phyloP scores from a whole-genome alignment of 2,329 filamentous ascomycete genomes.

The Aspergillus felis region DNA sequence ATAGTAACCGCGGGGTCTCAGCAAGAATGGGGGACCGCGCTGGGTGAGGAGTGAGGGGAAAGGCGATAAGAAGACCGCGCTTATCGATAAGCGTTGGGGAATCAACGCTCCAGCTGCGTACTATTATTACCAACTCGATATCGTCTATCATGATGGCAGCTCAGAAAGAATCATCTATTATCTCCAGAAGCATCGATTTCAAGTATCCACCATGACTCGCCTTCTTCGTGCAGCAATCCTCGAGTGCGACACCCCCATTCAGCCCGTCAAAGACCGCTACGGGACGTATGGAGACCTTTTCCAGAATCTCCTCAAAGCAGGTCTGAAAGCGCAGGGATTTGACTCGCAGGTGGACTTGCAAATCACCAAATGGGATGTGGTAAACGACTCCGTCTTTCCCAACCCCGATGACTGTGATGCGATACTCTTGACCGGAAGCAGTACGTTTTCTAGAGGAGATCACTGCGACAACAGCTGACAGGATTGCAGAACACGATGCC shows the following conservation, averaged over 20 bases:
- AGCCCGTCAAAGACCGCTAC: constrained; percentile 16
- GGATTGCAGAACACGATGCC: constrained; percentile 33
- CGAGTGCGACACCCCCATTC: constrained; percentile 29
- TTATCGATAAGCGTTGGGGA: constrained; percentile 10
- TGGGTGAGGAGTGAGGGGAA: background rate
- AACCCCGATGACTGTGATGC: constrained; percentile 21
- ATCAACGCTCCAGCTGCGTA: background rate
- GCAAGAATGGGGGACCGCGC: constrained; percentile 7
- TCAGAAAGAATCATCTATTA: background rate
- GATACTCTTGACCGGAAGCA: constrained; percentile 28
- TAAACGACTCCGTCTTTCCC: constrained; percentile 19
- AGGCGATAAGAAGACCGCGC: constrained; percentile 5
- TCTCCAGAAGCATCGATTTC: background rate
- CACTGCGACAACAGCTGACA: background rate
- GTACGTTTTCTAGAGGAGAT: constrained; percentile 14
- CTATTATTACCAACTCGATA: background rate
- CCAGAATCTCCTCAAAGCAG: constrained; percentile 17
- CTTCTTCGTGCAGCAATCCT: constrained; percentile 23
- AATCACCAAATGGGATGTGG: constrained; percentile 24
- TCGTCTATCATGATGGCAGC: background rate
- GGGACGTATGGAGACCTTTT: constrained; percentile 27
- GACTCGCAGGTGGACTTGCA: constrained; percentile 6
- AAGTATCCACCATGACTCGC: constrained; percentile 10
- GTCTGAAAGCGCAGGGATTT: constrained; percentile 8
- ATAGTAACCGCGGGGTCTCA: background rate